Evolutionary conservation across 192 early-diverging fungal genomes (phyloP).

Genomic region (Bifiguratus adelaidae): DNA sequence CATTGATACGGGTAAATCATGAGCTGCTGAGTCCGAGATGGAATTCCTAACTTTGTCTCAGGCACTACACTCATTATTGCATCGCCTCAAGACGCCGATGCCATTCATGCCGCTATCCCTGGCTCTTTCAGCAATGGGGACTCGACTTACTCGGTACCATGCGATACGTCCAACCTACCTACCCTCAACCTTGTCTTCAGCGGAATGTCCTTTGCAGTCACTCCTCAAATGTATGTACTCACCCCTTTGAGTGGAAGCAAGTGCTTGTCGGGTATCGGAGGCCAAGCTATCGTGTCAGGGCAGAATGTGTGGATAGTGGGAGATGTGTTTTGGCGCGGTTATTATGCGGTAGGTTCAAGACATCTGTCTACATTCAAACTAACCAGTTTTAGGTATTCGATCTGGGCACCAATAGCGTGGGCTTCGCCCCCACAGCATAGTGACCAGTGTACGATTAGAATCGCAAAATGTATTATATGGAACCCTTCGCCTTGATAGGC

Average conservation of each 20-base stretch:
- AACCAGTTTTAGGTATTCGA: no score
- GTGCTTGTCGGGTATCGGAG: constrained; percentile 19
- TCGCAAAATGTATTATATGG: no score
- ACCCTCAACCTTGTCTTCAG: background rate
- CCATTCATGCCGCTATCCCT: constrained; percentile 29
- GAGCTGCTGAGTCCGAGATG: no score
- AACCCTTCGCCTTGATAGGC: no score
- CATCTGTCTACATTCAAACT: no score
- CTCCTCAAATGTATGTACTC: constrained; percentile 8
- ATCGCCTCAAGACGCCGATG: constrained; percentile 14
- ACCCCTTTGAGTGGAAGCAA: constrained; percentile 3
- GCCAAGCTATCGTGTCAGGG: constrained; percentile 1
- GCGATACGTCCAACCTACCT: background rate
- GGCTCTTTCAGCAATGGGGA: constrained; percentile 10
- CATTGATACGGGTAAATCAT: constrained; percentile 52
- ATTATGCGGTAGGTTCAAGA: constrained; percentile 13
- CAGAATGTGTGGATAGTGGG: constrained; percentile 14
- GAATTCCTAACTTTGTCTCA: no score
- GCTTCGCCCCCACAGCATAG: no score
- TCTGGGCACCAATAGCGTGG: no score
- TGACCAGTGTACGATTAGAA: no score
- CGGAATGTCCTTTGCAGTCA: constrained; percentile 1
- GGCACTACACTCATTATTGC: constrained; percentile 38
- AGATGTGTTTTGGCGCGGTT: constrained; percentile 11
- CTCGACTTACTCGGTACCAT: constrained; percentile 10